A percentile compares a stretch with the other conserved stretches of the same genome.
Conservation (phyloP, 2,329 filamentous ascomycete species). For the Aaosphaeria arxii region DNA sequence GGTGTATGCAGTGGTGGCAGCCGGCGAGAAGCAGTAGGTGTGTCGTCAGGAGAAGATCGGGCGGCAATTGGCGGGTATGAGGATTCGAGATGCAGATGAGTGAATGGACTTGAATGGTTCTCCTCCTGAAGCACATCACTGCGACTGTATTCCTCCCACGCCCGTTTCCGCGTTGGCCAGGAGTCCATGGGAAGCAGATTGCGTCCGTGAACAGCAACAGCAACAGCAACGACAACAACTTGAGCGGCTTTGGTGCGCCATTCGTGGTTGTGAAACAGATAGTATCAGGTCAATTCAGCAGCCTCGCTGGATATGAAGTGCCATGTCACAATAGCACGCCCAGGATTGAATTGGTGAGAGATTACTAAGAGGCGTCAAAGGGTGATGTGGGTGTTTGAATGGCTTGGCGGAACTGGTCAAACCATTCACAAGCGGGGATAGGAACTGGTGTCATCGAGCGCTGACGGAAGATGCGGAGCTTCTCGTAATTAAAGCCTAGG, state of each 20-base stretch:
- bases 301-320: slow-evolving; percentile 6
- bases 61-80: slow-evolving; percentile 6
- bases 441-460: too few relatives aligned
- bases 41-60: slow-evolving; percentile 11
- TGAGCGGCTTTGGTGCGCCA: slow-evolving; percentile 20
- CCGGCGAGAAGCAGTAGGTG: slow-evolving; percentile 25
- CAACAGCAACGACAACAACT: slow-evolving; percentile 9
- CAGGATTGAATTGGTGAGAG: slow-evolving; percentile 12
- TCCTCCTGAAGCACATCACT: slow-evolving; percentile 1
- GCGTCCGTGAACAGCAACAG: slow-evolving; percentile 12
- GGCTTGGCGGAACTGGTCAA: background rate
- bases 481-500: too few relatives aligned
- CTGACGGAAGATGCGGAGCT: too few relatives aligned
- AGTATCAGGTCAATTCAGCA: slow-evolving; percentile 11
- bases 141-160: slow-evolving; percentile 25
- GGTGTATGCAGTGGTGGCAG: slow-evolving; percentile 22
- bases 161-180: slow-evolving; percentile 25
- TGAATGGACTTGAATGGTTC: background rate
- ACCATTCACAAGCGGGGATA: background rate
- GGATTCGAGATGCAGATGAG: slow-evolving; percentile 13
- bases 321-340: slow-evolving; percentile 6
- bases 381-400: background rate
- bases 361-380: slow-evolving; percentile 17
- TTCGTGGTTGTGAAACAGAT: slow-evolving; percentile 13
- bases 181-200: slow-evolving; percentile 25